Base-by-base conservation (phyloP, 2,329 filamentous ascomycete genomes). In the Oidium heveae region DNA sequence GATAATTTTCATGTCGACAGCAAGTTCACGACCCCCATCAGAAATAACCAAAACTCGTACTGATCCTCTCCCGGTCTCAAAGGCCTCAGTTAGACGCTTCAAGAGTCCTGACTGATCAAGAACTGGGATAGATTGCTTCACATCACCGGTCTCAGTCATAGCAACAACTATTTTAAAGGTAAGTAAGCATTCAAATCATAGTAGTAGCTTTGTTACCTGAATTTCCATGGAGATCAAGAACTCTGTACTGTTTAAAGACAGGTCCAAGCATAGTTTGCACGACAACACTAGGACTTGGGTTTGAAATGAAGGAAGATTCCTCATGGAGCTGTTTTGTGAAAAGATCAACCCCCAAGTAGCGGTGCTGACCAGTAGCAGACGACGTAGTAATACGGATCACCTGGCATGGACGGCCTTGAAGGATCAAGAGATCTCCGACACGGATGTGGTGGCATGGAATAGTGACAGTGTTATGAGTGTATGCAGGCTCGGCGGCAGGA, bases 181-280 rank as follows among this genome's bases (percentile, higher is more conserved):
- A 39, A 39, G 36, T 39, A 13, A 10, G 36, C 2, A 13, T 39
- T 39, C 10, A 39, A 10, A 10, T 39, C 16, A 13, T 39, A 39
- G 7, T 12, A 39, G 10, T 39, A 39, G 2, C 3, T n/a, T 39
- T 39, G 3, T n/a, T 16, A 39, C 36, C 36, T 39, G 36, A 59
- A 63, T 72, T 71, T 66, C 76, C 75, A 65, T 81, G 64, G 70
- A 98, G 83, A 75, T 98, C 91, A 59, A 98, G 83, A 68, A 98
- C 89, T 67, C 91, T 88, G 83, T 98, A 98, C 79, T 96, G 91
- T 86, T 96, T 96, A 86, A 96, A 95, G 74, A 96, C 81, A 60
- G 91, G 91, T 65, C 89, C 91, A 62, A 94, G 84, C 87, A 98
- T 96, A 74, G 89, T 96, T 83, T 98, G 91, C 66, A 98, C 89